Conservation (phyloP, 495 filamentous ascomycete species). For the Lineolata rhizophorae region DNA sequence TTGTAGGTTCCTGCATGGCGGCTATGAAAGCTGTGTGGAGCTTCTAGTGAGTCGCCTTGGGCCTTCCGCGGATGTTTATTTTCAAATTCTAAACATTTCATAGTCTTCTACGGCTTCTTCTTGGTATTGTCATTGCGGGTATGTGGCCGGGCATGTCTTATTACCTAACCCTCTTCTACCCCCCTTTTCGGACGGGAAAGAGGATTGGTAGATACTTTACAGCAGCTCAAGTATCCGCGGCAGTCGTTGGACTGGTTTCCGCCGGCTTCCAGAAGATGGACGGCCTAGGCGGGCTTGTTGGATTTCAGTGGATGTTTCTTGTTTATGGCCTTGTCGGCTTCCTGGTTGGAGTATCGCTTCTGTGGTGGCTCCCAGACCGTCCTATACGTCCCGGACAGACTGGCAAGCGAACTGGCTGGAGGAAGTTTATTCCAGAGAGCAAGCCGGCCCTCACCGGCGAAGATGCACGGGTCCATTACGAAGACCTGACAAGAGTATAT, state of each 20-base stretch:
- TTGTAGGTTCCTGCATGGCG: conserved; percentile 64
- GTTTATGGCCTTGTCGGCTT: conserved; percentile 61
- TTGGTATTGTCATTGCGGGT: conserved; percentile 74
- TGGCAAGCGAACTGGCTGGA: conserved; percentile 13
- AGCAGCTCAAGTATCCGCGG: conserved; percentile 70
- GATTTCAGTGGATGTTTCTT: conserved; percentile 92
- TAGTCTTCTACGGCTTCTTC: conserved; percentile 59
- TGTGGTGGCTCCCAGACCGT: conserved; percentile 84
- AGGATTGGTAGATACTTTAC: conserved; percentile 80
- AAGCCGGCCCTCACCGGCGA: conserved; percentile 51
- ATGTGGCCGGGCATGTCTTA: conserved; percentile 96
- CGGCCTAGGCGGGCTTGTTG: conserved; percentile 48
- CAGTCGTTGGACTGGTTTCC: conserved; percentile 74
- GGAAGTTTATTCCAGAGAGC: conserved; percentile 27
- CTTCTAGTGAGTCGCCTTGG: conserved; percentile 38
- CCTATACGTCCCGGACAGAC: conserved; percentile 42
- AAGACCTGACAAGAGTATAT: conserved; percentile 65
- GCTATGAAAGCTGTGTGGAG: conserved; percentile 67
- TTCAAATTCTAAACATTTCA: neutral
- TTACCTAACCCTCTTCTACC: conserved; percentile 83
- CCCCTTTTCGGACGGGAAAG: conserved; percentile 65
- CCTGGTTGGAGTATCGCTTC: conserved; percentile 41
- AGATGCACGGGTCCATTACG: conserved; percentile 65
- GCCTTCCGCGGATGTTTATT: neutral
- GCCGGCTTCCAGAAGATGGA: conserved; percentile 88